Evolutionary conservation across 208 protist species (phyloP), one percentile per base, ranked within the genome.

Genomic region (Naegleria fowleri): DNA sequence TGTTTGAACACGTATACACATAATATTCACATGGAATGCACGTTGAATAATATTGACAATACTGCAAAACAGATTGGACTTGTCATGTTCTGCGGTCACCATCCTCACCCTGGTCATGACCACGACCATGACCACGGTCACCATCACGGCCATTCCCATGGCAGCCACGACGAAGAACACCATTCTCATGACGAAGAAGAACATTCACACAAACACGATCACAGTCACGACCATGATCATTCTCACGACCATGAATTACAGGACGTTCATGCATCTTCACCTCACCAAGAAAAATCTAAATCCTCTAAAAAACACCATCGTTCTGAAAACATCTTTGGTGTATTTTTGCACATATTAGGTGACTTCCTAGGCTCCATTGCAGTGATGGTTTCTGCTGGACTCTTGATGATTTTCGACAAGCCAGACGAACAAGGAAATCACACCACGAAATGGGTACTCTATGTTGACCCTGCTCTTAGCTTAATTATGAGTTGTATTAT

Each of bases 321-420:
- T 39, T 88, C 89, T 36, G 11, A 19, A 4, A 96, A 95, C 85
- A 95, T 95, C 48, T 90, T 90, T 79, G 95, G 92, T 67, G 92
- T 96, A 0, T 95, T 96, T 67, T 86, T 96, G 19, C 95, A 96
- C 59, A 92, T 94, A 43, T 67, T 95, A 9, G 95, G 94, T 38
- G 95, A 96, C 92, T 91, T 92, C 22, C 55, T 96, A 3, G 91
- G 92, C 29, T 95, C 94, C 19, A 90, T 96, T 43, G 93, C 91
- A 75, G 94, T 96, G 15, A 38, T 96, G 55, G 52, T 94, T 83
- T 92, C 91, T 7, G 94, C 91, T 41, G 85, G 58, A n/a, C 29
- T 95, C 1, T 84, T 95, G 11, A 76, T 90, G 36, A 92, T 92
- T 0, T 29, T 88, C 25, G 67, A 55, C 43, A 91, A 89, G 19